Conservation (phyloP, 768 basidiomycete species). For the Paxillus ammoniavirescens region DNA sequence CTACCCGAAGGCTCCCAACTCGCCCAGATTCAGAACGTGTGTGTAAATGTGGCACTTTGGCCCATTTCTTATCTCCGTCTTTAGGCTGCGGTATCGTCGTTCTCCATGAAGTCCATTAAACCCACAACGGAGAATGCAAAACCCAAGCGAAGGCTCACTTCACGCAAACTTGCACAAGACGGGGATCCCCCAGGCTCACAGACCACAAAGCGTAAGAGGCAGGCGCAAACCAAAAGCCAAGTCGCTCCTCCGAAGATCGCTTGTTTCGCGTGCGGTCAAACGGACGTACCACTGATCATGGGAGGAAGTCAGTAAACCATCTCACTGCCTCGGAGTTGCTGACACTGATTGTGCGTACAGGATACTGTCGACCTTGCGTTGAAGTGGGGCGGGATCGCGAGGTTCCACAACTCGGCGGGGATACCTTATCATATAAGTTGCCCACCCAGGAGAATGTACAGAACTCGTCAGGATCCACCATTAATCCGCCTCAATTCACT, state of each 20-base stretch:
- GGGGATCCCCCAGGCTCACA: conserved; percentile 10
- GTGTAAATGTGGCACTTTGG: conserved; percentile 11
- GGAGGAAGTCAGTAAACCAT: conserved; percentile 60
- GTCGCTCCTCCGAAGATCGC: conserved; percentile 43
- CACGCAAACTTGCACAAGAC: conserved; percentile 31
- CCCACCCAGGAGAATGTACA: conserved; percentile 2
- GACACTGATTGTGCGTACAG: conserved; percentile 31
- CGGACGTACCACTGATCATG: conserved; percentile 72
- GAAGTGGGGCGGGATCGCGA: conserved; percentile 48
- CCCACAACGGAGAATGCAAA: conserved; percentile 41
- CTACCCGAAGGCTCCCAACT: conserved; percentile 56
- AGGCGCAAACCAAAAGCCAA: conserved; percentile 32
- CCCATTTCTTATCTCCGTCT: neutral
- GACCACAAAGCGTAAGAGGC: conserved; percentile 42
- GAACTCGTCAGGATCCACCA: conserved; percentile 2
- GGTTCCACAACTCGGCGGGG: conserved; percentile 21
- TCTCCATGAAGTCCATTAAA: conserved; percentile 58
- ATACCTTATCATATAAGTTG: neutral
- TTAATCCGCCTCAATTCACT: neutral
- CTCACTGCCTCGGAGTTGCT: neutral
- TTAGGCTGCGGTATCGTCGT: conserved; percentile 46
- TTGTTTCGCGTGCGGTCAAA: conserved; percentile 61
- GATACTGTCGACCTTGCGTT: conserved; percentile 68
- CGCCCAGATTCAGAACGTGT: conserved; percentile 58
- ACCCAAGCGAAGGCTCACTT: conserved; percentile 34